phyloP scores from a whole-genome alignment of 1,284 basidiomycete genomes.

The Ustilago crameri region DNA sequence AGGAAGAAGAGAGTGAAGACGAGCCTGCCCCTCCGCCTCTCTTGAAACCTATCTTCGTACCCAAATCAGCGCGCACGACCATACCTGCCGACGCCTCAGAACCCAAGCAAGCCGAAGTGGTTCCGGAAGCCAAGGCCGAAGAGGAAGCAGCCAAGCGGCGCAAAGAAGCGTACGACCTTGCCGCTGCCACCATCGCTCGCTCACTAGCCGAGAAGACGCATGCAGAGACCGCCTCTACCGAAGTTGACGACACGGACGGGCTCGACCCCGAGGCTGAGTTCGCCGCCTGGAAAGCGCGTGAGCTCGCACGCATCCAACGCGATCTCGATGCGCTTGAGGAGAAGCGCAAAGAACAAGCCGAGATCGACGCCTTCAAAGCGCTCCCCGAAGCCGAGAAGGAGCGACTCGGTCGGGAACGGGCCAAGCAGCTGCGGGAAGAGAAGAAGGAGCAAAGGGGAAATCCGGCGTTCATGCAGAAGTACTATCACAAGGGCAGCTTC shows the following conservation, averaged over 20 bases:
- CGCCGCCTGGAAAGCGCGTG: slow-evolving; percentile 92
- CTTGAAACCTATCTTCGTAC: slow-evolving; percentile 89
- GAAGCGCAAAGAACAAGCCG: slow-evolving; percentile 84
- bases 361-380: slow-evolving; percentile 87
- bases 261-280: slow-evolving; percentile 91
- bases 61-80: slow-evolving; percentile 75
- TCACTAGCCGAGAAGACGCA: slow-evolving; percentile 88
- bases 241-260: slow-evolving; percentile 95
- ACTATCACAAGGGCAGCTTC: slow-evolving; percentile 99
- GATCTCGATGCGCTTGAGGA: slow-evolving; percentile 85
- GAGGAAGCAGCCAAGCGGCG: slow-evolving; percentile 76
- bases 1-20: slow-evolving; percentile 66
- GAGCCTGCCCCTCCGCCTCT: slow-evolving; percentile 70
- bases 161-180: slow-evolving; percentile 83
- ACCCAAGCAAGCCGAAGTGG: slow-evolving; percentile 4
- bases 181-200: slow-evolving; percentile 84
- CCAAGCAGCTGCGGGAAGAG: slow-evolving; percentile 12
- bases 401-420: slow-evolving; percentile 27
- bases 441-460: slow-evolving; percentile 77
- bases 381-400: slow-evolving; percentile 87
- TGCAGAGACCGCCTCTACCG: slow-evolving; percentile 77
- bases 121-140: slow-evolving; percentile 71
- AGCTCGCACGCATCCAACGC: slow-evolving; percentile 87
- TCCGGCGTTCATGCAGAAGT: slow-evolving; percentile 95
- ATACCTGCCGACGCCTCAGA: slow-evolving; percentile 10